Evolutionary conservation across 2,329 filamentous ascomycete genomes (phyloP).

Genomic region (Fusarium abutilonis): DNA sequence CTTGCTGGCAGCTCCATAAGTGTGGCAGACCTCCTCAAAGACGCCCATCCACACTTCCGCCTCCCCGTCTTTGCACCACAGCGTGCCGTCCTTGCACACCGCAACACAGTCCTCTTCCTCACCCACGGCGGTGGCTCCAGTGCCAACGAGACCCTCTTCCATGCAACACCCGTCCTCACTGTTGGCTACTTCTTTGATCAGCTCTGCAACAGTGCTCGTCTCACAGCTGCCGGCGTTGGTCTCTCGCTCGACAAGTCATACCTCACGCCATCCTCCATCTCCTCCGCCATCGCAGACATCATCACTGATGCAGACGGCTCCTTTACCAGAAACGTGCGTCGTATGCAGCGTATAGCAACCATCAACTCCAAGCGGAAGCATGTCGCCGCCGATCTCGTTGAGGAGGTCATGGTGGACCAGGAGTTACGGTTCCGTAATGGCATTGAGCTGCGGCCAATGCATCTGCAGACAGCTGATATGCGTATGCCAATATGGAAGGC

Average conservation of each 20-base stretch:
- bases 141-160: slow-evolving; percentile 54
- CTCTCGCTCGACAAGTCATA: slow-evolving; percentile 51
- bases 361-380: slow-evolving; percentile 52
- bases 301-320: slow-evolving; percentile 46
- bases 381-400: slow-evolving; percentile 53
- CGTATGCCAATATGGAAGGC: slow-evolving; percentile 54
- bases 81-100: slow-evolving; percentile 52
- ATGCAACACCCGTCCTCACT: slow-evolving; percentile 51
- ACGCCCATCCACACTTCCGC: slow-evolving; percentile 46
- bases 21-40: slow-evolving; percentile 41
- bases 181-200: slow-evolving; percentile 57
- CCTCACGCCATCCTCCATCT: slow-evolving; percentile 49
- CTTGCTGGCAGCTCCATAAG: slow-evolving; percentile 24
- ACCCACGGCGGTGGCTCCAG: slow-evolving; percentile 56
- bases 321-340: slow-evolving; percentile 48
- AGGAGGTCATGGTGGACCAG: slow-evolving; percentile 54
- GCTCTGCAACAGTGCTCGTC: slow-evolving; percentile 50
- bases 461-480: slow-evolving; percentile 56
- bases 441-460: slow-evolving; percentile 49
- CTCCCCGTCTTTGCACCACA: slow-evolving; percentile 54
- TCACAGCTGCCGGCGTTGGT: slow-evolving; percentile 50
- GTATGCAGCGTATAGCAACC: slow-evolving; percentile 53
- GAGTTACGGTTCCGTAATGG: slow-evolving; percentile 39
- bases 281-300: slow-evolving; percentile 44
- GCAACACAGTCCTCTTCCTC: slow-evolving; percentile 49